phyloP scores from a whole-genome alignment of 208 protist genomes.

The Crithidia acanthocephali region DNA sequence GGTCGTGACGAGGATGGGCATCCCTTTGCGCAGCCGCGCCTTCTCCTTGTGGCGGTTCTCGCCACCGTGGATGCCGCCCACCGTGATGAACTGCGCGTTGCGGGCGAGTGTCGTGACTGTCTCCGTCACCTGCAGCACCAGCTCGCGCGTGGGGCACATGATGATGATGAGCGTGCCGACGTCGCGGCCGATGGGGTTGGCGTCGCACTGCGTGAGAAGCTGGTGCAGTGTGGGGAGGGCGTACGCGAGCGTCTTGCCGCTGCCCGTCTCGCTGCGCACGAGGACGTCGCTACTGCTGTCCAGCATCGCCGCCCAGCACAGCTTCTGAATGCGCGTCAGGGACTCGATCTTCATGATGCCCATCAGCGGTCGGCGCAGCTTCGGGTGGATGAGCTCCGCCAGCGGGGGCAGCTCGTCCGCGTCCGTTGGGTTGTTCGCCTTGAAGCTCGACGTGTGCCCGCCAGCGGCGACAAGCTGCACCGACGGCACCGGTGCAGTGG shows the following conservation, averaged over 20 bases:
- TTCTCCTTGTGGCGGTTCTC: conserved; percentile 91
- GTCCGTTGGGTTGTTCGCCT: conserved; percentile 48
- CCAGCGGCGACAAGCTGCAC: conserved; percentile 3
- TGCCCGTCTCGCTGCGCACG: conserved; percentile 91
- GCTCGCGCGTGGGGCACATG: conserved; percentile 87
- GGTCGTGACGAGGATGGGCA: conserved; percentile 83
- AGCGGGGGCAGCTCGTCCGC: conserved; percentile 50
- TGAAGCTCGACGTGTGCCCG: conserved; percentile 38
- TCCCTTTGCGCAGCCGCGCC: conserved; percentile 82
- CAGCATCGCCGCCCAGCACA: conserved; percentile 91
- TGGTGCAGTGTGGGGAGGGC: conserved; percentile 94
- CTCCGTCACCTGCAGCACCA: conserved; percentile 87
- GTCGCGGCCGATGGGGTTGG: conserved; percentile 65
- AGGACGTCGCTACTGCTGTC: conserved; percentile 82
- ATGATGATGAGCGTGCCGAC: conserved; percentile 81
- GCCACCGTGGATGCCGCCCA: conserved; percentile 79
- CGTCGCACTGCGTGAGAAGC: conserved; percentile 81
- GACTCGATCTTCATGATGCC: conserved; percentile 65
- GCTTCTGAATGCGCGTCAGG: conserved; percentile 94
- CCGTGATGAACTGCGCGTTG: conserved; percentile 87
- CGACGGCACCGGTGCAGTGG: neutral
- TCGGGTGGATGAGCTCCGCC: conserved; percentile 67
- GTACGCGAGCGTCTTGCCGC: conserved; percentile 95
- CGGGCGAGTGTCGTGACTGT: conserved; percentile 70
- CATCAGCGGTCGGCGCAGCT: conserved; percentile 65